A percentile compares a stretch with the other conserved stretches of the same genome.
These are phyloP conservation scores for Oryza longistaminata DNA, from an alignment of 176 grass and related monocot species.

Conservation along the genomic window DNA sequence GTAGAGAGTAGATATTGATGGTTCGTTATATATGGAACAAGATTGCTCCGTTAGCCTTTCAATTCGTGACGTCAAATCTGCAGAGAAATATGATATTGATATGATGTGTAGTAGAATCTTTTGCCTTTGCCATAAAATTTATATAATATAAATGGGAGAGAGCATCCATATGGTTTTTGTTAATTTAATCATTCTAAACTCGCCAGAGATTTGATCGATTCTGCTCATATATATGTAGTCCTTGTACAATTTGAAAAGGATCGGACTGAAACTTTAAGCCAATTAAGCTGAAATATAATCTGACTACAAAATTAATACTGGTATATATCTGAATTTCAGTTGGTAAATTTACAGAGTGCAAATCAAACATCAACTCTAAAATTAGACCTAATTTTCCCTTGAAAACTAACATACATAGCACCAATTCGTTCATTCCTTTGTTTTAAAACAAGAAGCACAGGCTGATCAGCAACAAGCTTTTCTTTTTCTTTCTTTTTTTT, in stretches of 20 bases:
- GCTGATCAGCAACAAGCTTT: not conserved
- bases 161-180: too few relatives aligned
- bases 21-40: not conserved
- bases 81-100: not conserved
- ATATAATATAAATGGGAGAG: not conserved
- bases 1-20: not conserved
- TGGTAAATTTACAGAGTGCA: not conserved
- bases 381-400: not conserved
- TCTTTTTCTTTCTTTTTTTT: too few relatives aligned
- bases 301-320: not conserved
- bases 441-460: not conserved
- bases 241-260: not conserved
- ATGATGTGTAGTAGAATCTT: not conserved
- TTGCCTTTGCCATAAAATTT: not conserved
- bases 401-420: not conserved
- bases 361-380: not conserved
- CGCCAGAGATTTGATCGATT: too few relatives aligned
- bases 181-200: not conserved
- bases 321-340: not conserved
- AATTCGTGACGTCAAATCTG: slow-evolving; percentile 20
- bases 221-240: not conserved
- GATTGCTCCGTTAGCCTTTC: slow-evolving; percentile 42
- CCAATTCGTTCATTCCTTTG: not conserved
- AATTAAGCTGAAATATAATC: not conserved
- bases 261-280: not conserved